These are phyloP conservation scores for maize (Zea mays) DNA, from an alignment of 176 grass and related monocot genomes.

Conservation along the genomic window DNA sequence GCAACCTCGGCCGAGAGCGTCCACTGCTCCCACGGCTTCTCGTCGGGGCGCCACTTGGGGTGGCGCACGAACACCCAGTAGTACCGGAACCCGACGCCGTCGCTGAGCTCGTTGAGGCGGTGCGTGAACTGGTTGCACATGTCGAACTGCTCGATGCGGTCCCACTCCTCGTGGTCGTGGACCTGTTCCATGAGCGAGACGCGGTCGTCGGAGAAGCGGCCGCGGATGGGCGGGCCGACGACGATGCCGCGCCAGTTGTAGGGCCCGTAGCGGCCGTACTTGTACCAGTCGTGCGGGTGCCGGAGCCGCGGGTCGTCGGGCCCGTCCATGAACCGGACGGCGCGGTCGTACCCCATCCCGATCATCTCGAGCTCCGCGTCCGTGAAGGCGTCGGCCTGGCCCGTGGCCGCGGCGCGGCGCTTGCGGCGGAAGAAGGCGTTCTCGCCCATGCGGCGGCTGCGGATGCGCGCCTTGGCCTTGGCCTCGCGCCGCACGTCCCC, in stretches of 20 bases:
- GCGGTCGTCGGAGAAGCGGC: constrained; percentile 83
- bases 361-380: constrained; percentile 87
- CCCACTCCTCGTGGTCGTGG: constrained; percentile 74
- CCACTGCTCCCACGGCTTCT: constrained; percentile 84
- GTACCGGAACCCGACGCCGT: constrained; percentile 50
- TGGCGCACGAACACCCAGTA: constrained; percentile 94
- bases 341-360: constrained; percentile 85
- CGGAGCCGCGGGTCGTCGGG: constrained; percentile 82
- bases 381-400: constrained; percentile 67
- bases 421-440: constrained; percentile 92
- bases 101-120: constrained; percentile 58
- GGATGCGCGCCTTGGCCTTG: constrained; percentile 61
- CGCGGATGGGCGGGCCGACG: constrained; percentile 84
- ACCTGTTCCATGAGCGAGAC: constrained; percentile 79
- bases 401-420: constrained; percentile 33
- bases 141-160: constrained; percentile 80
- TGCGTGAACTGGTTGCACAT: constrained; percentile 69
- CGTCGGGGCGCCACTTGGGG: constrained; percentile 75
- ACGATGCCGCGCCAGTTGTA: constrained; percentile 97
- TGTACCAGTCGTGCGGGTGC: constrained; percentile 94
- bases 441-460: constrained; percentile 63
- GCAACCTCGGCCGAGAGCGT: constrained; percentile 83
- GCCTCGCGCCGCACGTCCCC: constrained; percentile 78
- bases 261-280: constrained; percentile 76
- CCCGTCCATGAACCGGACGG: constrained; percentile 85